phyloP scores from a whole-genome alignment of 768 basidiomycete genomes.

The Tubosaeta sp. region DNA sequence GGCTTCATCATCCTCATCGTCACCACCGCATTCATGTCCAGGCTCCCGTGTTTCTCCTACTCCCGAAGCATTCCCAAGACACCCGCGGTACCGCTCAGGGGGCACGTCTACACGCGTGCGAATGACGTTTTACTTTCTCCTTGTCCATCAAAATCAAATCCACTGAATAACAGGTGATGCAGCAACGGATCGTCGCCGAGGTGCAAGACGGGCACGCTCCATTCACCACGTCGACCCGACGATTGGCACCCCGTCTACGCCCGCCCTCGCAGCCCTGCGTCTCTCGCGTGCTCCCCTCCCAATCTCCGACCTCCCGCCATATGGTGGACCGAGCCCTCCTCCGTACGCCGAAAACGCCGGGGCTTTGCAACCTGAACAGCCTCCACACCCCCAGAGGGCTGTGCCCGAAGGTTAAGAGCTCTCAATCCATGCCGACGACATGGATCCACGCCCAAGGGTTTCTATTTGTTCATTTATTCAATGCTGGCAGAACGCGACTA shows the following conservation, averaged over 20 bases:
- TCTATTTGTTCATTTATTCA: background rate
- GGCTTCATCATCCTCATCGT: constrained; percentile 12
- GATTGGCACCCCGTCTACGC: background rate
- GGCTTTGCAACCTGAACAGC: background rate
- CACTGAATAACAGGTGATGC: too few relatives aligned
- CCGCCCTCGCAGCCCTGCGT: background rate
- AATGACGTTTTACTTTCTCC: background rate
- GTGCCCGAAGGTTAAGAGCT: background rate
- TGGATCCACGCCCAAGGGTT: background rate
- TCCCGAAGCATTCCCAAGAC: background rate
- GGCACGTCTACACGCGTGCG: background rate
- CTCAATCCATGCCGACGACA: background rate
- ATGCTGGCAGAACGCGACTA: background rate
- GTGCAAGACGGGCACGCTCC: background rate
- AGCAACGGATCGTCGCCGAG: background rate
- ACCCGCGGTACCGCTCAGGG: background rate
- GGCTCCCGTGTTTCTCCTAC: background rate
- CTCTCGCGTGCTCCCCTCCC: background rate
- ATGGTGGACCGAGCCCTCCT: constrained; percentile 11
- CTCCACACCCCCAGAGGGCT: background rate
- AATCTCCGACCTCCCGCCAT: constrained; percentile 3
- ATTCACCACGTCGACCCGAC: constrained; percentile 3
- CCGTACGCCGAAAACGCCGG: background rate
- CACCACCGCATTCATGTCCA: background rate
- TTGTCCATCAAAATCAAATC: background rate